Conservation (phyloP, 1,284 basidiomycete genomes). For the Leucoagaricus sp. region DNA sequence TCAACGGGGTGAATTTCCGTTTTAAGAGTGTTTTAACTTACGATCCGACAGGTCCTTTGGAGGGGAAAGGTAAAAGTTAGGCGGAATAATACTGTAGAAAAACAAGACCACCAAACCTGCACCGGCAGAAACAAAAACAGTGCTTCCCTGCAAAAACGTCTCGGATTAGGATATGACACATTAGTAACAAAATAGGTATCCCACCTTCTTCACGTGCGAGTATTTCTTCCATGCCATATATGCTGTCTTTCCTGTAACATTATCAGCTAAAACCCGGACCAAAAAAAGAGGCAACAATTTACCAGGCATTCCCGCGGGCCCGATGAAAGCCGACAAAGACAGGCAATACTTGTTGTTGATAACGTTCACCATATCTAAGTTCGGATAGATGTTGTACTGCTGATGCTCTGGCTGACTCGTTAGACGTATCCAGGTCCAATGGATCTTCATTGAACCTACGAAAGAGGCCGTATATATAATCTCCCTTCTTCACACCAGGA, state of each 20-base stretch:
- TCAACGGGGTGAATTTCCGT: neutral
- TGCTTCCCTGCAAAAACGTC: slow-evolving; percentile 43
- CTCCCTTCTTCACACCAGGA: slow-evolving; percentile 37
- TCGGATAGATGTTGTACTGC: slow-evolving; percentile 28
- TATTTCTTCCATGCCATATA: slow-evolving; percentile 43
- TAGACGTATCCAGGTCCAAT: neutral
- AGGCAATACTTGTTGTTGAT: slow-evolving; percentile 41
- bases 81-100: neutral
- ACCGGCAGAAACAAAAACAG: slow-evolving; percentile 57
- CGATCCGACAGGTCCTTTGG: slow-evolving; percentile 39
- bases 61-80: neutral
- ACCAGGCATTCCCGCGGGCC: slow-evolving; percentile 48
- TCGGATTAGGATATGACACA: neutral
- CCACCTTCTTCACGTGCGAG: slow-evolving; percentile 39
- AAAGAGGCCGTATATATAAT: slow-evolving; percentile 41
- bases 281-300: slow-evolving; percentile 10
- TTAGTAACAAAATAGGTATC: neutral
- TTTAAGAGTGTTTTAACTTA: too few relatives aligned
- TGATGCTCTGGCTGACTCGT: slow-evolving; percentile 23
- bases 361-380: slow-evolving; percentile 21
- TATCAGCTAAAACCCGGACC: neutral
- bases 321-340: slow-evolving; percentile 48
- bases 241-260: slow-evolving; percentile 38
- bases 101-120: slow-evolving; percentile 40
- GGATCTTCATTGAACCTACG: slow-evolving; percentile 23